A percentile compares a stretch with the other conserved stretches of the same genome.
These are phyloP conservation scores for Chenopodium suecicum DNA, from an alignment of 148 eudicot species.

Conservation along the genomic window DNA sequence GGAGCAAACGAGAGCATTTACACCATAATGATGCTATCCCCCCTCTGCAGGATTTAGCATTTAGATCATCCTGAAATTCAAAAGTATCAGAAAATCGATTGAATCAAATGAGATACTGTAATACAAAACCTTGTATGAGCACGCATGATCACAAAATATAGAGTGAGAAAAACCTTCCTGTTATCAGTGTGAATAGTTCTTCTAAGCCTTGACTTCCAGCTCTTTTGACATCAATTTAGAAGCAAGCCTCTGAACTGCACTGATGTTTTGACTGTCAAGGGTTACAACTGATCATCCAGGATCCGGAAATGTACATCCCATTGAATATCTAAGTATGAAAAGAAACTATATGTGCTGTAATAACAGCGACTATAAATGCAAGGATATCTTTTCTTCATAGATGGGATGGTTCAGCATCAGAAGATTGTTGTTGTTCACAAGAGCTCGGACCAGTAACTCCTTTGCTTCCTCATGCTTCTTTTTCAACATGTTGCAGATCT, in stretches of 20 bases:
- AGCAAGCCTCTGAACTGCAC: slow-evolving; percentile 55
- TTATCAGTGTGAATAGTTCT: neutral
- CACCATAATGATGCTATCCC: neutral
- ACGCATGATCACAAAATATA: neutral
- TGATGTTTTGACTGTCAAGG: slow-evolving; percentile 56
- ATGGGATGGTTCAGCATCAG: slow-evolving; percentile 82
- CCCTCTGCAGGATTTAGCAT: neutral
- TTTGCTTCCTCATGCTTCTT: slow-evolving; percentile 97
- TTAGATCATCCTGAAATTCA: neutral
- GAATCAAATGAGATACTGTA: neutral
- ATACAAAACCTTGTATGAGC: neutral
- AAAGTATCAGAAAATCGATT: neutral
- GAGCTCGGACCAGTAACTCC: slow-evolving; percentile 73
- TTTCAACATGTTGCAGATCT: slow-evolving; percentile 77
- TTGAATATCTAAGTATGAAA: neutral
- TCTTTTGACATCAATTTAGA: slow-evolving; percentile 39
- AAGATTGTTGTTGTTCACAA: slow-evolving; percentile 79
- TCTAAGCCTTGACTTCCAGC: slow-evolving; percentile 22
- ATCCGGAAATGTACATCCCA: neutral
- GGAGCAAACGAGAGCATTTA: no score
- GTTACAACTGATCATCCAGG: slow-evolving; percentile 10
- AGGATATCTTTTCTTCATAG: slow-evolving; percentile 80
- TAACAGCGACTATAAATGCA: neutral
- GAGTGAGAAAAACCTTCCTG: neutral
- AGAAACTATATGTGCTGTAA: neutral